Conservation (phyloP, 306 rosid species). For the Oxytropis ochrocephala region DNA sequence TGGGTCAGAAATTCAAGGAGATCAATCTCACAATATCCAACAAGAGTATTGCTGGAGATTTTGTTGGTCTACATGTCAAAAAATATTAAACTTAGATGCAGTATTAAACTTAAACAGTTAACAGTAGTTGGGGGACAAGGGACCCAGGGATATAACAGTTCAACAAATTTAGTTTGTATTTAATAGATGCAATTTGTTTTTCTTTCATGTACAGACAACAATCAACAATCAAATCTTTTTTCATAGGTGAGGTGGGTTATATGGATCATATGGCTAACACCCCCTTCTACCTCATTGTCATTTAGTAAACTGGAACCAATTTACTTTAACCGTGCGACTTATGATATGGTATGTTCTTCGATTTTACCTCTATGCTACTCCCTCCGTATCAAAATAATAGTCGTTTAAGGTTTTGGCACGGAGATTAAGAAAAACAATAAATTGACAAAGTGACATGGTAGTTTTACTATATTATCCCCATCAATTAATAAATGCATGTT, state of each 20-base stretch:
- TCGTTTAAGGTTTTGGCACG: too few species aligned
- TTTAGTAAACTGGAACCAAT: not conserved
- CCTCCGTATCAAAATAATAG: too few species aligned
- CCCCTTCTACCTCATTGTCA: not conserved
- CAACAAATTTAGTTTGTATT: not conserved
- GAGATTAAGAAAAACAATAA: too few species aligned
- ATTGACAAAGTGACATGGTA: too few species aligned
- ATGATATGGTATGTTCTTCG: not conserved
- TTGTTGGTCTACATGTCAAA: slow-evolving; percentile 76
- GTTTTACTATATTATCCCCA: too few species aligned
- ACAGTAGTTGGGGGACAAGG: not conserved
- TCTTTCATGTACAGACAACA: not conserved
- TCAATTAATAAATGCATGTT: too few species aligned
- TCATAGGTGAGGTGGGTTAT: not conserved
- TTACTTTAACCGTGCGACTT: not conserved
- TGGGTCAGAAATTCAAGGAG: slow-evolving; percentile 70
- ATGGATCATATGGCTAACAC: not conserved
- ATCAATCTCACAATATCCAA: slow-evolving; percentile 88
- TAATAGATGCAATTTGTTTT: not conserved
- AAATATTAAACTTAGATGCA: slow-evolving; percentile 17
- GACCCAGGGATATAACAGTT: not conserved
- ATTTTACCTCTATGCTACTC: not conserved
- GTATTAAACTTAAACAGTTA: not conserved
- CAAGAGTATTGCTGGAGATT: slow-evolving; percentile 65
- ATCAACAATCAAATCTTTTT: not conserved